Percentiles rank a stretch among this genome's conserved stretches.
Conservation (phyloP, 1,139 yeast genomes). For the Sugiyamaella xylanicola region DNA sequence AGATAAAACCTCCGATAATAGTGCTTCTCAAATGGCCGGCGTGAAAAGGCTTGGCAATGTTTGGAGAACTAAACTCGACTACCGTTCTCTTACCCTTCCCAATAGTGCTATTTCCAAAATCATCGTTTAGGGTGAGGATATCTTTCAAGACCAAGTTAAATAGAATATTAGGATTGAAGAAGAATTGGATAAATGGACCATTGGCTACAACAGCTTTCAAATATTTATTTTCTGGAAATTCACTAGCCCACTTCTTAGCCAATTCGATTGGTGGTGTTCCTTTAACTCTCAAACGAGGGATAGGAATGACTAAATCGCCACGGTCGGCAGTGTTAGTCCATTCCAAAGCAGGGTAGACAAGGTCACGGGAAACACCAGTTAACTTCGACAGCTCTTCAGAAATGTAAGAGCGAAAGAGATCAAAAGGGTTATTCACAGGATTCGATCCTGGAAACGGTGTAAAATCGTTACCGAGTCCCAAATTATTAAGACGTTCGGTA, state of each 20-base stretch:
- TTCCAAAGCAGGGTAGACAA: conserved; percentile 85
- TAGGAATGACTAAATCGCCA: conserved; percentile 90
- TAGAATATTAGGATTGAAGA: conserved; percentile 67
- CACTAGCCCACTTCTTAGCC: conserved; percentile 78
- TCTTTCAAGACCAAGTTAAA: conserved; percentile 72
- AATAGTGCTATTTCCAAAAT: conserved; percentile 74
- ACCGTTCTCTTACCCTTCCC: conserved; percentile 74
- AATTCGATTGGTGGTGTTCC: conserved; percentile 82
- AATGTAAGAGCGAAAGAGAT: conserved; percentile 85
- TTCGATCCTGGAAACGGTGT: conserved; percentile 51
- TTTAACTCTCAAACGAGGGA: conserved; percentile 89
- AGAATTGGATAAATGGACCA: conserved; percentile 92
- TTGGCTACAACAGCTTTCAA: conserved; percentile 73
- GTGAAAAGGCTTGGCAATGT: conserved; percentile 98
- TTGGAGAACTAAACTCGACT: conserved; percentile 95
- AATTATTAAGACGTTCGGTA: conserved; percentile 34
- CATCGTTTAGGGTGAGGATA: conserved; percentile 57
- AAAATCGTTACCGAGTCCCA: conserved; percentile 36
- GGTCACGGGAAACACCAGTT: conserved; percentile 66
- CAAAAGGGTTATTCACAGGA: conserved; percentile 77
- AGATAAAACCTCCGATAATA: conserved; percentile 94
- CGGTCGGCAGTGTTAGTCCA: conserved; percentile 79
- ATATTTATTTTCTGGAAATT: conserved; percentile 56
- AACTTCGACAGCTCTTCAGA: conserved; percentile 73
- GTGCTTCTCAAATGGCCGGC: conserved; percentile 99